Base-by-base conservation (phyloP, 768 basidiomycete species). In the Lyophyllum atratum region DNA sequence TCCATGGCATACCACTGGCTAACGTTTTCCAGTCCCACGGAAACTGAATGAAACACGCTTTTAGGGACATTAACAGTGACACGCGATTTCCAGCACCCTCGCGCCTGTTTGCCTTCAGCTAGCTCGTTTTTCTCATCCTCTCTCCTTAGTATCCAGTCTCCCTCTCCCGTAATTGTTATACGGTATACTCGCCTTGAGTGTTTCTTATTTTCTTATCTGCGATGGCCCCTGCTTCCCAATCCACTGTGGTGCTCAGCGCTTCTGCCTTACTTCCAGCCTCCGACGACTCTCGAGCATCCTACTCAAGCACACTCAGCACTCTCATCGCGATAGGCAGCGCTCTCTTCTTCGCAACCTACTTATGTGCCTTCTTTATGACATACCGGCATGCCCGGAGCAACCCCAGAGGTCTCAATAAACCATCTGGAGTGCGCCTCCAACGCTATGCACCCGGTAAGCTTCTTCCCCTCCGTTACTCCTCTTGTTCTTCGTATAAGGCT, bases 391-490 rank as follows among this genome's bases (percentile, higher is more conserved):
- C 78, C 0, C 71, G 70, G 22, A 76, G 70, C 42, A 74, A 80
- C 50, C 82, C 80, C 26, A 74, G 73, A 43, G 75, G 80, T 1
- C 61, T 84, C 53, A 83, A 82, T 60, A 86, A 85, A 64, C 64
- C 71, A 11, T 78, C 78, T 42, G 79, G 82, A 2, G 66, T 78
- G 28, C 69, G 68, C 39, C 63, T 81, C 34, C 79, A 80, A 63
- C 75, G 76, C 58, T 86, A 80, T 64, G 80, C 79, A 9, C 82
- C 85, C 61, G 69, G 85, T 83, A 66, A 58, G 78, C 72, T 29
- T 29, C 25, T 44, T 21, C 42, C 29, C 43, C 26, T 51, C 31
- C 4, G 22, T 21, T 53, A 31, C 25, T 34, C 29, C 22, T 50
- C 33, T 26, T 50, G 15, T 47, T 46, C 24, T 11, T 1, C 17